Evolutionary conservation across 164 flowering plant genomes (phyloP).

Genomic region (Platanus orientalis): DNA sequence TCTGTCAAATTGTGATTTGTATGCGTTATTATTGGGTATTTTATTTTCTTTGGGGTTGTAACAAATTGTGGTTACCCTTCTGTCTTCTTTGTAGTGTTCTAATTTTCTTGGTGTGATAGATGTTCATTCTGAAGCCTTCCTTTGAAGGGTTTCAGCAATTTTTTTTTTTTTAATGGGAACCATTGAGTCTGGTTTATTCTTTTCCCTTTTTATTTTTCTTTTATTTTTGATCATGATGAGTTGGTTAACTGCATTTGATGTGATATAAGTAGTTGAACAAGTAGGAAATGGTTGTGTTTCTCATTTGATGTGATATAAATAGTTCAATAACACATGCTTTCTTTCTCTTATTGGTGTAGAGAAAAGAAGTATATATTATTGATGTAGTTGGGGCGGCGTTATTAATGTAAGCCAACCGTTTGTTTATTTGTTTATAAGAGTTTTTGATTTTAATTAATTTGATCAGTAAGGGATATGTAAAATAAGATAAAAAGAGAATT

Average conservation of each 20-base stretch:
- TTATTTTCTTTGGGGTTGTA: not conserved
- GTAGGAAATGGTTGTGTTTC: not conserved
- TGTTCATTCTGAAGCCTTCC: not conserved
- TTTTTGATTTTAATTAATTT: not conserved
- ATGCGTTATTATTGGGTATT: not conserved
- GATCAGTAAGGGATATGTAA: not conserved
- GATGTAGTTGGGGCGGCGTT: constrained; percentile 1
- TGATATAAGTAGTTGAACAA: not conserved
- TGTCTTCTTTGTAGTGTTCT: not conserved
- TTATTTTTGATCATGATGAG: not conserved
- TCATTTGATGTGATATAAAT: too few species aligned
- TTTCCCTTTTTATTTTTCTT: too few species aligned
- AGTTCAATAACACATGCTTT: too few species aligned
- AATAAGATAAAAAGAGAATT: not conserved
- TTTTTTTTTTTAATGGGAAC: too few species aligned
- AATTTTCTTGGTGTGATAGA: not conserved
- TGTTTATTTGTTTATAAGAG: not conserved
- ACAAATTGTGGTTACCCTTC: not conserved
- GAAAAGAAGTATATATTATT: not conserved
- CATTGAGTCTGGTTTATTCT: too few species aligned
- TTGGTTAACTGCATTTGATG: constrained; percentile 9
- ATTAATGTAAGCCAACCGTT: constrained; percentile 7
- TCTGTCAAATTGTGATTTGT: constrained; percentile 12
- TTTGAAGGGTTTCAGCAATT: not conserved
- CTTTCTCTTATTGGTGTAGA: too few species aligned